Conservation (phyloP, 495 filamentous ascomycete genomes). For the Evernia prunastri region DNA sequence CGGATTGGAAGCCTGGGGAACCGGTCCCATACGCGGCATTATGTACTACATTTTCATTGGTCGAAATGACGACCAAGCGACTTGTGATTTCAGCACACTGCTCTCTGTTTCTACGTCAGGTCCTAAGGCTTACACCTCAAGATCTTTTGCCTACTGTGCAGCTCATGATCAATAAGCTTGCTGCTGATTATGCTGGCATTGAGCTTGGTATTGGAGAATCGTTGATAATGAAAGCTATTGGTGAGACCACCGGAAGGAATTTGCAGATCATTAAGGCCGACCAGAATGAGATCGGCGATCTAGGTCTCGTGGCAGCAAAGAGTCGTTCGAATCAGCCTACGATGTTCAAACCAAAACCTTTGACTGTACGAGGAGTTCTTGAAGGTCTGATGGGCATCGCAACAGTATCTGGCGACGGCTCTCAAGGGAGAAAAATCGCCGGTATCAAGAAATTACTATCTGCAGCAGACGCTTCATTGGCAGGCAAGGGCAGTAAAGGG, state of each 20-base stretch:
- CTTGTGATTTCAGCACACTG: constrained; percentile 81
- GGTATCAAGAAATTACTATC: constrained; percentile 92
- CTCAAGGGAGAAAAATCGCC: constrained; percentile 84
- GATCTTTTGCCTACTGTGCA: constrained; percentile 83
- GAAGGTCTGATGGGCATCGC: constrained; percentile 85
- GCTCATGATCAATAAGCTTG: constrained; percentile 96
- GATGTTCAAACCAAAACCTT: constrained; percentile 92
- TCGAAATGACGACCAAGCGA: constrained; percentile 89
- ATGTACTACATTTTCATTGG: constrained; percentile 86
- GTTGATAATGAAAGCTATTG: constrained; percentile 96
- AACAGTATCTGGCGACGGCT: constrained; percentile 75
- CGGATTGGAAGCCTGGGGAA: constrained; percentile 84
- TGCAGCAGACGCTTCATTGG: constrained; percentile 64
- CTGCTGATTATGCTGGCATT: constrained; percentile 91
- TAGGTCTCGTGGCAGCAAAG: constrained; percentile 91
- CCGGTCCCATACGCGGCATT: constrained; percentile 93
- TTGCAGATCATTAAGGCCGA: constrained; percentile 83
- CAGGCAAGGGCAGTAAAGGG: constrained; percentile 59
- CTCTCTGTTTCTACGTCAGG: constrained; percentile 84
- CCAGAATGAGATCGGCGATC: constrained; percentile 90
- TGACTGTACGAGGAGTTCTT: constrained; percentile 82
- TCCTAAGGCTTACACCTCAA: constrained; percentile 79
- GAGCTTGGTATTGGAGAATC: constrained; percentile 97
- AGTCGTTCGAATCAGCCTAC: constrained; percentile 89
- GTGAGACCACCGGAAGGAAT: constrained; percentile 85